A percentile compares a stretch with the other conserved stretches of the same genome.
Conservation (phyloP, 441 rosid genomes). For the Populus hybrid region DNA sequence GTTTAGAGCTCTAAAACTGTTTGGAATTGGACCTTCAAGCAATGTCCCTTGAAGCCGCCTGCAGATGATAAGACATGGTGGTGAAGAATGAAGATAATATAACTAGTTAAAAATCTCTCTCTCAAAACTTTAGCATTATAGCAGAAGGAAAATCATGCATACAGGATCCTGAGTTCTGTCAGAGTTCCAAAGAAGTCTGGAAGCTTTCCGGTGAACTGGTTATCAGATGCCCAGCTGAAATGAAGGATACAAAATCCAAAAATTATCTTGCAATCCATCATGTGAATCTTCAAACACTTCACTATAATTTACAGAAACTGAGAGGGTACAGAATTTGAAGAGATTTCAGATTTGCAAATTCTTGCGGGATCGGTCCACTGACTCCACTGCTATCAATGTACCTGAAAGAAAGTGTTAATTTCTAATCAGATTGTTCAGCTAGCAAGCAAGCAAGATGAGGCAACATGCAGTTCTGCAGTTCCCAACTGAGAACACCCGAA, state of each 20-base stretch:
- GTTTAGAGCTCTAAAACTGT: slow-evolving; percentile 37
- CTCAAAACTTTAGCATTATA: not conserved
- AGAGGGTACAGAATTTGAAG: slow-evolving; percentile 37
- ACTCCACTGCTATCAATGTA: slow-evolving; percentile 61
- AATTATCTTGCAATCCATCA: not conserved
- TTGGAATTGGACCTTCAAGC: slow-evolving; percentile 60
- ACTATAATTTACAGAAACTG: not conserved
- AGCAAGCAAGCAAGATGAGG: not conserved
- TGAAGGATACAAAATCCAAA: not conserved
- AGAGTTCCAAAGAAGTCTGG: slow-evolving; percentile 48
- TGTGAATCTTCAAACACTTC: not conserved
- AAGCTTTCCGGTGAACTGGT: slow-evolving; percentile 44
- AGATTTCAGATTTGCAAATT: slow-evolving; percentile 48
- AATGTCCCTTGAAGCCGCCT: slow-evolving; percentile 49
- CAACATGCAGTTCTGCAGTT: not conserved
- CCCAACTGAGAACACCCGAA: not conserved
- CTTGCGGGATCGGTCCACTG: slow-evolving; percentile 47
- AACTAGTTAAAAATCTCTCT: not conserved
- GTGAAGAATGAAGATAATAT: not conserved
- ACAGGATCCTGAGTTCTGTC: slow-evolving; percentile 45
- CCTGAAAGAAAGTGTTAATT: slow-evolving; percentile 30
- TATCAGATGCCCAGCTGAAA: slow-evolving; percentile 66
- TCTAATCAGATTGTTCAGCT: slow-evolving; percentile 11
- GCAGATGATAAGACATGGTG: slow-evolving; percentile 4
- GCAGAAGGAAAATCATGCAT: slow-evolving; percentile 18